These are phyloP conservation scores for Apiospora pterosperma DNA, from an alignment of 2,329 filamentous ascomycete species.

Conservation along the genomic window DNA sequence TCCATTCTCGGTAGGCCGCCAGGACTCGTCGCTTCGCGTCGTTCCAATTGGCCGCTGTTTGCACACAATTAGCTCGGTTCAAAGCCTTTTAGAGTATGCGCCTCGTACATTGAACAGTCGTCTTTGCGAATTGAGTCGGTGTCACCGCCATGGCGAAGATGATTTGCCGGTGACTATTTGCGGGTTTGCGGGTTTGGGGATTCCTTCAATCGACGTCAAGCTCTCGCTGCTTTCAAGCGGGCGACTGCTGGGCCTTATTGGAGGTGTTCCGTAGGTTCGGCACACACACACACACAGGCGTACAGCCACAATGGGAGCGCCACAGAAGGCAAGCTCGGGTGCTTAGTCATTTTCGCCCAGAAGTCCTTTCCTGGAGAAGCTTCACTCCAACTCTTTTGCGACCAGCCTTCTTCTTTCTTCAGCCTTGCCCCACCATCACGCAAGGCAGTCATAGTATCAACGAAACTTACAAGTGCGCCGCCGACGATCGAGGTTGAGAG, in stretches of 20 bases:
- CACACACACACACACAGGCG: conserved; percentile 16
- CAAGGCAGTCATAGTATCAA: not conserved
- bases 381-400: not conserved
- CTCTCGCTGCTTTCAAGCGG: conserved; percentile 7
- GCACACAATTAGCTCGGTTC: conserved; percentile 30
- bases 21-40: conserved; percentile 88
- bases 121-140: conserved; percentile 85
- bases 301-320: not conserved
- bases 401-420: conserved; percentile 10
- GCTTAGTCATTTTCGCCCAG: not conserved
- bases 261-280: conserved; percentile 8
- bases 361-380: not conserved
- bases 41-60: conserved; percentile 76
- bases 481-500: not conserved
- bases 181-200: not conserved
- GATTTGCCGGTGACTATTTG: conserved; percentile 1
- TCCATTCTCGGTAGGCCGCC: conserved; percentile 90
- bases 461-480: not conserved
- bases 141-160: conserved; percentile 73
- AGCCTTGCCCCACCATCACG: conserved; percentile 28
- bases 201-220: conserved; percentile 25
- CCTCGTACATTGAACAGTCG: conserved; percentile 71
- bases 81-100: conserved; percentile 1
- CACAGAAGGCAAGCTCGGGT: not conserved
- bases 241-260: conserved; percentile 9